phyloP scores from a whole-genome alignment of 192 early-diverging fungal genomes.

The Coemansia reversa region DNA sequence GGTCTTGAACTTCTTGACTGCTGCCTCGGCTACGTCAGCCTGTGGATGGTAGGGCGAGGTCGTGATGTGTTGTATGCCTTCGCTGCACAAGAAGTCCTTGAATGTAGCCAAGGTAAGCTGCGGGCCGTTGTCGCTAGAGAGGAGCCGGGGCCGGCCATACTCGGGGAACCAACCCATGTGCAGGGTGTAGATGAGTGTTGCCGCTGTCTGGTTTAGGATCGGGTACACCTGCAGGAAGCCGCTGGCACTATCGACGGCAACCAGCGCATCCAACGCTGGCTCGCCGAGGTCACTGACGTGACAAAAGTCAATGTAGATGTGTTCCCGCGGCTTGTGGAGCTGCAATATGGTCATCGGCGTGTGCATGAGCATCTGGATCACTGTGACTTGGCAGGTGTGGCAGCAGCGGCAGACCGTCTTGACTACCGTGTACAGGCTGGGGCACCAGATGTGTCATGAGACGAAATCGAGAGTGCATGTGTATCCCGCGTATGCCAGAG shows the following conservation, averaged over 20 bases:
- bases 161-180: constrained; percentile 3
- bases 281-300: constrained; percentile 11
- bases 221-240: constrained; percentile 17
- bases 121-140: constrained; percentile 30
- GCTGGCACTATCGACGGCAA: background rate
- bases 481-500: constrained; percentile 10
- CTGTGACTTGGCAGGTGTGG: constrained; percentile 19
- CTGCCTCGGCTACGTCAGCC: constrained; percentile 19
- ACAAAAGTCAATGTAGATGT: constrained; percentile 26
- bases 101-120: constrained; percentile 9
- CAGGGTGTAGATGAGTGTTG: background rate
- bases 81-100: background rate
- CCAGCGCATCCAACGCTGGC: background rate
- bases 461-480: background rate
- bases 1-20: constrained; percentile 23
- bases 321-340: background rate
- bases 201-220: constrained; percentile 1
- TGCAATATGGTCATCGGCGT: constrained; percentile 5
- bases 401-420: background rate
- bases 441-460: background rate
- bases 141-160: constrained; percentile 1
- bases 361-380: constrained; percentile 6
- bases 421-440: background rate
- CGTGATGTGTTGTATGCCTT: background rate
- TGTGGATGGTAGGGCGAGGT: background rate